Base-by-base conservation (phyloP, 1,139 yeast genomes). In the Magnusiomyces magnusii region DNA sequence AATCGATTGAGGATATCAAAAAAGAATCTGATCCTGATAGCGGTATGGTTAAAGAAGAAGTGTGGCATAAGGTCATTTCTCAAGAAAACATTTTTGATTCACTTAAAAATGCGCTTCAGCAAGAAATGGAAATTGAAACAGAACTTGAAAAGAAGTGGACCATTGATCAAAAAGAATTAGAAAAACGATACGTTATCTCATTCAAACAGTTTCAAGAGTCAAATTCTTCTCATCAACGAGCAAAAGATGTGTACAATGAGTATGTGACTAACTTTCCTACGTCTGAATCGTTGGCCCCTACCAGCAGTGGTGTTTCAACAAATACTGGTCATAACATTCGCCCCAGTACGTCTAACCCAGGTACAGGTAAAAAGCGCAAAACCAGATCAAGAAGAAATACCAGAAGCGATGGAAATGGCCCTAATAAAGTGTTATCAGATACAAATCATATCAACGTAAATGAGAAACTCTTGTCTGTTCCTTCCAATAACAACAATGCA, bases 101-200 rank as follows among this genome's bases (percentile, higher is more conserved):
- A 21, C 57, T 65, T 39, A 63, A 61, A 53, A 61, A 60, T 3
- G 58, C 60, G 28, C 57, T 69, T 21, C 60, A 56, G n/a, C 51
- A 57, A 1, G 73, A 70, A 53, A 53, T 64, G 21, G 63, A 62
- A 9, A 59, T 58, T 25, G 72, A 70, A 44, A 57, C 58, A 42
- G 64, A 63, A 54, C 65, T 69, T 13, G 75, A 73, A 55, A 65
- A 62, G 9, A 65, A 66, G 13, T 73, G 76, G 76, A 63, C 64
- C 39, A 64, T 64, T 50, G 65, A 65, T 2, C 75, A 73, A 56
- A 70, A 70, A 51, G 68, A 64, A n/a, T 65, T 73, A 36, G 75
- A 71, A 57, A 62, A 68, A 51, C 62, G 74, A 2, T 73, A 73
- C 54, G 62, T 73, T 17, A 64, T 65, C 50, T 73, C 70, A n/a